These are phyloP conservation scores for Jaminaea rosea DNA, from an alignment of 1,284 basidiomycete species.

Conservation along the genomic window DNA sequence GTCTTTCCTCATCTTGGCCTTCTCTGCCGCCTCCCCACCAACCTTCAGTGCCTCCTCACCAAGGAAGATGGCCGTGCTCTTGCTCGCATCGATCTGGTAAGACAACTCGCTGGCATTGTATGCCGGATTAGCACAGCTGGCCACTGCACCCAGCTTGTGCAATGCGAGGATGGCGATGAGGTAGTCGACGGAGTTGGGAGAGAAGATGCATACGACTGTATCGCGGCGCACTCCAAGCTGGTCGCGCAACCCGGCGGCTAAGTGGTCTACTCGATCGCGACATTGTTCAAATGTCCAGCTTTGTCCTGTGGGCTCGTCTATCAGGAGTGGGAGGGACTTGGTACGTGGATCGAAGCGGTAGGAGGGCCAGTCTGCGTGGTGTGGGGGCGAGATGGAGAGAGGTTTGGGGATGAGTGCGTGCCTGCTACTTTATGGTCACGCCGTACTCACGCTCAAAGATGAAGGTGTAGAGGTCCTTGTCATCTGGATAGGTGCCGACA, in stretches of 20 bases:
- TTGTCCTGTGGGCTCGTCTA: conserved; percentile 30
- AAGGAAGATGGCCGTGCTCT: conserved; percentile 56
- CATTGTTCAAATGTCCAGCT: conserved; percentile 24
- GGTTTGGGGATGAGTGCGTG: not conserved
- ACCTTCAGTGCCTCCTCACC: conserved; percentile 54
- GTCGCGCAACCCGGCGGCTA: conserved; percentile 13
- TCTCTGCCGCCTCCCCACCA: conserved; percentile 54
- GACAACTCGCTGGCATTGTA: conserved; percentile 61
- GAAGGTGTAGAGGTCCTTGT: conserved; percentile 24
- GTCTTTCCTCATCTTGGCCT: conserved; percentile 54
- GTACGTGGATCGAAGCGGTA: conserved; percentile 24
- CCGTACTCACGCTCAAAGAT: not conserved
- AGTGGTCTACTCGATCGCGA: conserved; percentile 19
- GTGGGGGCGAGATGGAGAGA: too few relatives aligned
- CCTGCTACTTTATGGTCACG: not conserved
- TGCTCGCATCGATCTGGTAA: conserved; percentile 50
- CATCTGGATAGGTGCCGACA: conserved; percentile 20
- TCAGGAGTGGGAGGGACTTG: conserved; percentile 21
- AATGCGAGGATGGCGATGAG: conserved; percentile 64
- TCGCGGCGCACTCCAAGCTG: conserved; percentile 5
- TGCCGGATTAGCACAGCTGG: conserved; percentile 65
- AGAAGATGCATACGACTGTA: conserved; percentile 21
- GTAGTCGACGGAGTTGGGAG: conserved; percentile 54
- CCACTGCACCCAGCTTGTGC: conserved; percentile 62
- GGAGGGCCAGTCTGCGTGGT: conserved; percentile 31